These are phyloP conservation scores for Gracilaria gracilis DNA, from an alignment of 23 red algal genomes.

Conservation along the genomic window DNA sequence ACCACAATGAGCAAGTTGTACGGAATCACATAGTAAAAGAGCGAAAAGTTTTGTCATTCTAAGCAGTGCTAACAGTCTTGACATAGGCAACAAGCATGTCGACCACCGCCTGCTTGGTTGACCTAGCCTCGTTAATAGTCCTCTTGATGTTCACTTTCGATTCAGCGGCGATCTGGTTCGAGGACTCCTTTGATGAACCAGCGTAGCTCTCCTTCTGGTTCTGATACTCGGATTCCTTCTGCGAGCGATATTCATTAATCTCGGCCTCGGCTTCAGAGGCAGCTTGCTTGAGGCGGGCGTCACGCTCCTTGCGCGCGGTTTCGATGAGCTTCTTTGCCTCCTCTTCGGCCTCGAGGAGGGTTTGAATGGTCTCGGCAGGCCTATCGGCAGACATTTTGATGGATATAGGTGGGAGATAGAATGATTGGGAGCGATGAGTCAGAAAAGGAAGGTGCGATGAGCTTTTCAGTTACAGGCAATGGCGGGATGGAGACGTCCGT, in stretches of 20 bases:
- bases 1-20: slow-evolving; percentile 23
- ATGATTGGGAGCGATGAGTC: not conserved
- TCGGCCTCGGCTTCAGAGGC: slow-evolving; percentile 78
- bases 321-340: slow-evolving; percentile 72
- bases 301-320: slow-evolving; percentile 72
- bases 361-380: slow-evolving; percentile 87
- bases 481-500: not conserved
- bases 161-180: slow-evolving; percentile 65
- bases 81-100: slow-evolving; percentile 75
- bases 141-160: slow-evolving; percentile 58
- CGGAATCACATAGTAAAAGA: not conserved
- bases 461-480: not conserved
- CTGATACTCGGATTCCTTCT: slow-evolving; percentile 76
- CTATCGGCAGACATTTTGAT: slow-evolving; percentile 66
- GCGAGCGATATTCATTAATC: slow-evolving; percentile 72
- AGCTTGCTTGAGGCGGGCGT: slow-evolving; percentile 76
- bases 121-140: slow-evolving; percentile 48
- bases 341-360: slow-evolving; percentile 79
- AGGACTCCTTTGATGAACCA: slow-evolving; percentile 55
- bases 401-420: not conserved
- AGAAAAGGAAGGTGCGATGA: not conserved
- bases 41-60: slow-evolving; percentile 10
- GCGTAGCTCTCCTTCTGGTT: slow-evolving; percentile 34
- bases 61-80: slow-evolving; percentile 62
- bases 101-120: slow-evolving; percentile 57